Evolutionary conservation across 2,329 filamentous ascomycete species (phyloP).

Genomic region (Sporothrix humicola): DNA sequence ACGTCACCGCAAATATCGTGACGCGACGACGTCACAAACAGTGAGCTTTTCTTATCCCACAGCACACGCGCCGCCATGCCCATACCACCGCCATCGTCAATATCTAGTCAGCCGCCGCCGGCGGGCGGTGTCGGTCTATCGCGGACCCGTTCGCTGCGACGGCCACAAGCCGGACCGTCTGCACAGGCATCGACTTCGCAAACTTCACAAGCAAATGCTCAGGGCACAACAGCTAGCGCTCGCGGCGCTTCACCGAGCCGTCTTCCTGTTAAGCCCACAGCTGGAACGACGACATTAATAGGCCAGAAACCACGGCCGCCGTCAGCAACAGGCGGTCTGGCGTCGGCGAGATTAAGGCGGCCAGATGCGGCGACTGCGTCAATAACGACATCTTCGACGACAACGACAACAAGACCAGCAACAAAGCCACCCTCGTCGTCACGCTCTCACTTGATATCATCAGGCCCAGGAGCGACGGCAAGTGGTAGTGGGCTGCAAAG

Average conservation of each 20-base stretch:
- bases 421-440: constrained; percentile 32
- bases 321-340: neutral
- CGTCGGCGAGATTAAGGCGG: constrained; percentile 7
- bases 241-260: constrained; percentile 56
- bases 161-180: constrained; percentile 43
- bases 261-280: constrained; percentile 52
- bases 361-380: neutral
- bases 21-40: too few relatives aligned
- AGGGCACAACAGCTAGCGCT: constrained; percentile 5
- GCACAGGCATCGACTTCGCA: constrained; percentile 25
- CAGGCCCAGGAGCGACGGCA: constrained; percentile 30
- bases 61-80: neutral
- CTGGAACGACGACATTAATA: constrained; percentile 35
- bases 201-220: constrained; percentile 17
- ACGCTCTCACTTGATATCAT: constrained; percentile 19
- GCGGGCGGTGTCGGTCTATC: constrained; percentile 42
- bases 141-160: constrained; percentile 57
- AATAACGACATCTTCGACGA: neutral
- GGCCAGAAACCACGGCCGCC: constrained; percentile 39
- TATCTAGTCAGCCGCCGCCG: constrained; percentile 14
- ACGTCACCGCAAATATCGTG: neutral
- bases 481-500: neutral
- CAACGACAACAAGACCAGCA: neutral
- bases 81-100: constrained; percentile 43
- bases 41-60: too few relatives aligned